These are phyloP conservation scores for Epicoccum sorghinum DNA, from an alignment of 2,329 filamentous ascomycete species.

Conservation along the genomic window DNA sequence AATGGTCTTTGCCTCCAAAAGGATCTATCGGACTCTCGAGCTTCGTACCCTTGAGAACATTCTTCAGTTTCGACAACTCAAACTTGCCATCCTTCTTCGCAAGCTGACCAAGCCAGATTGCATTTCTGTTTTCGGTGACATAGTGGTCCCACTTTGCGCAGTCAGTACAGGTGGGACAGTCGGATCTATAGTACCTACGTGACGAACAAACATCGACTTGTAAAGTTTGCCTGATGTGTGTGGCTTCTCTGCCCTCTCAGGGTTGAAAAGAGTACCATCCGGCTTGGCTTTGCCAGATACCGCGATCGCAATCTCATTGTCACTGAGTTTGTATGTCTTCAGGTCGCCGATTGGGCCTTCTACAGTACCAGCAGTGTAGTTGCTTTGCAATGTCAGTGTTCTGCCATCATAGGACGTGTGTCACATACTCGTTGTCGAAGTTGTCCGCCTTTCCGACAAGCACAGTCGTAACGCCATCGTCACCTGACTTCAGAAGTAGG, in stretches of 20 bases:
- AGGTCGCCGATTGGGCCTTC: slow-evolving; percentile 57
- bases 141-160: slow-evolving; percentile 72
- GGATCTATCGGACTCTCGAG: slow-evolving; percentile 74
- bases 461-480: slow-evolving; percentile 49
- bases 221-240: slow-evolving; percentile 73
- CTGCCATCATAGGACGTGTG: background rate
- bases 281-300: slow-evolving; percentile 68
- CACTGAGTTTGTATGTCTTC: slow-evolving; percentile 50
- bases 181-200: slow-evolving; percentile 44
- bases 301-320: slow-evolving; percentile 52
- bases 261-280: slow-evolving; percentile 72
- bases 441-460: slow-evolving; percentile 41
- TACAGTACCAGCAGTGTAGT: slow-evolving; percentile 51
- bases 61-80: slow-evolving; percentile 58
- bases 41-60: slow-evolving; percentile 65
- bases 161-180: background rate
- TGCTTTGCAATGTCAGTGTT: slow-evolving; percentile 28
- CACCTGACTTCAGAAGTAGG: slow-evolving; percentile 58
- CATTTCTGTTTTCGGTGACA: slow-evolving; percentile 69
- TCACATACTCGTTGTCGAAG: slow-evolving; percentile 42
- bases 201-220: slow-evolving; percentile 75
- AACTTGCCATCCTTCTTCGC: slow-evolving; percentile 37
- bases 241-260: slow-evolving; percentile 64
- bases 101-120: slow-evolving; percentile 75
- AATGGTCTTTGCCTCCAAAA: slow-evolving; percentile 81